These are phyloP conservation scores for Backusella westeae DNA, from an alignment of 192 early-diverging fungal genomes.

Conservation along the genomic window DNA sequence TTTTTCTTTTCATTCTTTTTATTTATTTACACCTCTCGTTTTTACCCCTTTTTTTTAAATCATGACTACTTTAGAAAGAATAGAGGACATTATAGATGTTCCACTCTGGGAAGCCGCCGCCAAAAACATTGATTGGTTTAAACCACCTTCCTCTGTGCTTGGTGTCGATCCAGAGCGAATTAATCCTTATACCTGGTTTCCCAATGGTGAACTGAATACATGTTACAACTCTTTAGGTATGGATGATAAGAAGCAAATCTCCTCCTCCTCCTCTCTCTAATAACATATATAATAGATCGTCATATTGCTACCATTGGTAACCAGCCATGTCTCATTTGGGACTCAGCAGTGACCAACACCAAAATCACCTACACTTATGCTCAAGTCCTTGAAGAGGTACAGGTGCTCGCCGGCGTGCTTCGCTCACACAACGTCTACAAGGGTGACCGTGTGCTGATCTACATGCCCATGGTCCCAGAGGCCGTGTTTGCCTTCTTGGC, in stretches of 20 bases:
- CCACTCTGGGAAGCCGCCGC: slow-evolving; percentile 17
- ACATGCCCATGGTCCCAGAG: slow-evolving; percentile 85
- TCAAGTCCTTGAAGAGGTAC: slow-evolving; percentile 68
- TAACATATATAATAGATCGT: slow-evolving; percentile 50
- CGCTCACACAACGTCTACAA: slow-evolving; percentile 54
- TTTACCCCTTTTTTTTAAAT: background rate
- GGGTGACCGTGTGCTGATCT: slow-evolving; percentile 78
- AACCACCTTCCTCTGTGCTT: slow-evolving; percentile 16
- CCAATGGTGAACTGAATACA: slow-evolving; percentile 70
- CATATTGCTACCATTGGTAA: slow-evolving; percentile 60
- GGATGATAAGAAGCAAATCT: no score
- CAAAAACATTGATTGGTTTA: slow-evolving; percentile 24
- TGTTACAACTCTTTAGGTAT: slow-evolving; percentile 64
- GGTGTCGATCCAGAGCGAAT: background rate
- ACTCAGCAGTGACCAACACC: slow-evolving; percentile 63
- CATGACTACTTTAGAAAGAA: background rate
- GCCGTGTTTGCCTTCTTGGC: slow-evolving; percentile 84
- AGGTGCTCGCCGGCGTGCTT: slow-evolving; percentile 65
- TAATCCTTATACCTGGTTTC: slow-evolving; percentile 62
- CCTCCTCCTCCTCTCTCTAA: no score
- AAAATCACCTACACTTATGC: slow-evolving; percentile 59
- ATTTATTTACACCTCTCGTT: background rate
- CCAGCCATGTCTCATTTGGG: slow-evolving; percentile 71
- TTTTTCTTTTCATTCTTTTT: background rate
- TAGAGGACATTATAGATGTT: slow-evolving; percentile 8